Evolutionary conservation across 2,329 filamentous ascomycete genomes (phyloP).

Genomic region (Drechmeria coniospora): DNA sequence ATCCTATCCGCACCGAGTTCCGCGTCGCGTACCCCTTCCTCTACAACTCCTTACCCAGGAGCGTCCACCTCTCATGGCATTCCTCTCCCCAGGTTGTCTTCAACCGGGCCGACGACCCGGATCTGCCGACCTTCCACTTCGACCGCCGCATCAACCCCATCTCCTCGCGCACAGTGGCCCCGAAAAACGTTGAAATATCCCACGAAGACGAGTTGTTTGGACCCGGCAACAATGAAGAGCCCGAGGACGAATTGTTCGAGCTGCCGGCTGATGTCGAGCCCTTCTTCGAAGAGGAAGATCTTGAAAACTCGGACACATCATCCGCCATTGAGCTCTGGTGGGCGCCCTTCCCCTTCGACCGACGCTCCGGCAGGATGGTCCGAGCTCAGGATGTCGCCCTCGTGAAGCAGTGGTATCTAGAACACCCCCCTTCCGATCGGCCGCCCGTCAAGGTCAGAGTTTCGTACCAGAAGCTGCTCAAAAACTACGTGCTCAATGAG

Average conservation of each 20-base stretch:
- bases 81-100: constrained; percentile 90
- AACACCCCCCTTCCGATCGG: constrained; percentile 72
- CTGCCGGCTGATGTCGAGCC: constrained; percentile 68
- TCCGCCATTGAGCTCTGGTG: constrained; percentile 93
- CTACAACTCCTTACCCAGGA: constrained; percentile 91
- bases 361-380: constrained; percentile 88
- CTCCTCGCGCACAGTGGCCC: constrained; percentile 81
- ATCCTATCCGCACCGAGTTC: constrained; percentile 88
- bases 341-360: constrained; percentile 93
- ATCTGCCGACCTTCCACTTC: constrained; percentile 91
- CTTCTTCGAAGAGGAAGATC: constrained; percentile 76
- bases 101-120: constrained; percentile 71
- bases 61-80: constrained; percentile 86
- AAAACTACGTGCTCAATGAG: constrained; percentile 92
- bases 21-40: constrained; percentile 87
- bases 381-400: constrained; percentile 91
- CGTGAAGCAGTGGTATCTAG: constrained; percentile 96
- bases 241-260: constrained; percentile 71
- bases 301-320: constrained; percentile 79
- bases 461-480: constrained; percentile 94
- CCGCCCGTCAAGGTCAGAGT: constrained; percentile 95
- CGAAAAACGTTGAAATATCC: constrained; percentile 82
- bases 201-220: constrained; percentile 94
- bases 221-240: constrained; percentile 53
- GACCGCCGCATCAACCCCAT: constrained; percentile 97